Base-by-base conservation (phyloP, 257 asterid species). In the Nicotiana benthamiana region DNA sequence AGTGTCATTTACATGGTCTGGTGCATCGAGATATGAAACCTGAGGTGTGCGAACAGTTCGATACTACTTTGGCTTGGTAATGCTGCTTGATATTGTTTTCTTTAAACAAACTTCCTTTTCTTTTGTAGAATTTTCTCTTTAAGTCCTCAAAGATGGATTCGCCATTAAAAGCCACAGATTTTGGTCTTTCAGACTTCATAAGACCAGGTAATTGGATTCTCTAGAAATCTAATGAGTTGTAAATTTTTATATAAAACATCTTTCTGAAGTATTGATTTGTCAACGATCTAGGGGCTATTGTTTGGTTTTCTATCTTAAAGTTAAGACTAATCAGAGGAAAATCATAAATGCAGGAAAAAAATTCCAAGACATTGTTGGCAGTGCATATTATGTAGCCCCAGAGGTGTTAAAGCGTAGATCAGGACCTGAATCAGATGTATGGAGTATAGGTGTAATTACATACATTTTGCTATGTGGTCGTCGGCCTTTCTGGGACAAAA, bases 331-430 rank as follows among this genome's bases (percentile, higher is more conserved):
- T 63, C 32, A 28, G 11, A 16, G 28, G 60, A 48, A 46, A 11
- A 9, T 46, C 24, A 48, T 43, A 16, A 28, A 70, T 80, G 75
- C 89, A 95, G 99, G 99, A 83, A 96, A 82, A 86, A 92, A 84
- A 83, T 96, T 96, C 84, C 93, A 87, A 82, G 99, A 96, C 85
- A 96, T 96, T 75, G 99, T 96, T 83, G 99, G 99, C 18, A 96
- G 99, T 90, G 99, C 99, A 61, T 94, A 96, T 85, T 96, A 96
- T 85, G 99, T 96, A 34, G 99, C 99, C 82, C 99, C 99, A 0
- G 99, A 96, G 91, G 99, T 96, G 77, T 84, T 96, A 87, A 92
- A 90, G 84, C 97, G 99, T 51, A 90, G 88, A 84, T 96, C 99
- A 9, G 99, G 99, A 51, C 98, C 99, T 61, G 98, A 94, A 87